Evolutionary conservation across 1,284 basidiomycete species (phyloP).

Genomic region (Tilletia caries): DNA sequence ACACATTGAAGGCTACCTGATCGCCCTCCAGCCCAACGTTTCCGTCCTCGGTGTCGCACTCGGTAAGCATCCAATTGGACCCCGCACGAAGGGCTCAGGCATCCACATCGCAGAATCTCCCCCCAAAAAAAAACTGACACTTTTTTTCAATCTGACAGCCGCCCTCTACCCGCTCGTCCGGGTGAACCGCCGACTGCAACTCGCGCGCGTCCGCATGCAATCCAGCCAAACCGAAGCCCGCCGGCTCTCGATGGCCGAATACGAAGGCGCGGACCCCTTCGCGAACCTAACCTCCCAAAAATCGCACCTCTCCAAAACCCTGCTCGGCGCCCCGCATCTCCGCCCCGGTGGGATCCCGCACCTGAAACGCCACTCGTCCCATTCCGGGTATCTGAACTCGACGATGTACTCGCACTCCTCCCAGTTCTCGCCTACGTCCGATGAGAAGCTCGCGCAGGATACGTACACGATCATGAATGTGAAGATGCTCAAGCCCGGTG

Average conservation of each 20-base stretch:
- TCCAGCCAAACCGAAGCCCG: constrained; percentile 6
- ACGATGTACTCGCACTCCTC: not conserved
- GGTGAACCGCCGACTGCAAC: not conserved
- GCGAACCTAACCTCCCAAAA: not conserved
- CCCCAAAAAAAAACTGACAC: too few species aligned
- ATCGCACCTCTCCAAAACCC: not conserved
- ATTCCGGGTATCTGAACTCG: not conserved
- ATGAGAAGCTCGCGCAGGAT: not conserved
- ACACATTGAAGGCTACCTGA: constrained; percentile 9
- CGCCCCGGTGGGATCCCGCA: not conserved
- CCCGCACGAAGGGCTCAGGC: too few species aligned
- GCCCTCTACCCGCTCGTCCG: constrained; percentile 6
- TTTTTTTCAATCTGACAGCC: not conserved
- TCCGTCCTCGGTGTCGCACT: not conserved
- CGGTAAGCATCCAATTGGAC: not conserved
- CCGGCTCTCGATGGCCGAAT: not conserved
- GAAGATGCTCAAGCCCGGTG: not conserved
- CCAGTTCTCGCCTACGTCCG: not conserved
- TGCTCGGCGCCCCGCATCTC: constrained; percentile 7
- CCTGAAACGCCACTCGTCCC: not conserved
- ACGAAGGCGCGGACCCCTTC: constrained; percentile 4
- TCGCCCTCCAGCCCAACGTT: not conserved
- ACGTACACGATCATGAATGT: constrained; percentile 7
- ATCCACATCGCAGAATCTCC: not conserved
- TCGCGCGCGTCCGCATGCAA: constrained; percentile 1